These are phyloP conservation scores for Colletotrichum eleusines DNA, from an alignment of 2,329 filamentous ascomycete species.

Conservation along the genomic window DNA sequence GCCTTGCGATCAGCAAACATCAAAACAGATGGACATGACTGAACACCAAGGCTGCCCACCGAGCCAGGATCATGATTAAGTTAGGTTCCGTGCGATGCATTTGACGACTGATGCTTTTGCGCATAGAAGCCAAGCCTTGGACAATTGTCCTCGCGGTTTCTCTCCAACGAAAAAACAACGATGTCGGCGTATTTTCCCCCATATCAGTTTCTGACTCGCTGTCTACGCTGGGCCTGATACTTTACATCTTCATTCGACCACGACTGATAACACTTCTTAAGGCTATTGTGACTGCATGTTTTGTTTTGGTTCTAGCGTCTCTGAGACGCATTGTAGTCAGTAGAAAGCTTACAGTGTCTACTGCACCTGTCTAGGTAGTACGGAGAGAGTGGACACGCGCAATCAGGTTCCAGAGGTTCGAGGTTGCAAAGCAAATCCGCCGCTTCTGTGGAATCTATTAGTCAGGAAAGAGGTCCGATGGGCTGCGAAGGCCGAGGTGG, in stretches of 20 bases:
- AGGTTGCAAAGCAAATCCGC: too few species aligned
- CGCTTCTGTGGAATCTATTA: too few species aligned
- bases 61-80: background rate
- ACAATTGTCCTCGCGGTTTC: background rate
- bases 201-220: background rate
- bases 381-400: too few species aligned
- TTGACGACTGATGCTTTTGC: background rate
- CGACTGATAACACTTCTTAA: background rate
- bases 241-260: background rate
- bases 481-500: too few species aligned
- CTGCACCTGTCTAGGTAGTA: too few species aligned
- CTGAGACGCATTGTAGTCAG: background rate
- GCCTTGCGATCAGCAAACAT: background rate
- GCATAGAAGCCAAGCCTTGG: background rate
- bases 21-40: background rate
- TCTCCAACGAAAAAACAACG: background rate
- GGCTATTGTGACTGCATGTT: background rate
- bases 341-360: too few species aligned
- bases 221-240: background rate
- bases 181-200: background rate
- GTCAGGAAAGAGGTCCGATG: too few species aligned
- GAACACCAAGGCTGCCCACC: background rate
- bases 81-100: background rate
- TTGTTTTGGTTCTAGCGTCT: background rate
- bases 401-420: too few species aligned